phyloP scores from a whole-genome alignment of 306 rosid species.

The Malus asiatica region DNA sequence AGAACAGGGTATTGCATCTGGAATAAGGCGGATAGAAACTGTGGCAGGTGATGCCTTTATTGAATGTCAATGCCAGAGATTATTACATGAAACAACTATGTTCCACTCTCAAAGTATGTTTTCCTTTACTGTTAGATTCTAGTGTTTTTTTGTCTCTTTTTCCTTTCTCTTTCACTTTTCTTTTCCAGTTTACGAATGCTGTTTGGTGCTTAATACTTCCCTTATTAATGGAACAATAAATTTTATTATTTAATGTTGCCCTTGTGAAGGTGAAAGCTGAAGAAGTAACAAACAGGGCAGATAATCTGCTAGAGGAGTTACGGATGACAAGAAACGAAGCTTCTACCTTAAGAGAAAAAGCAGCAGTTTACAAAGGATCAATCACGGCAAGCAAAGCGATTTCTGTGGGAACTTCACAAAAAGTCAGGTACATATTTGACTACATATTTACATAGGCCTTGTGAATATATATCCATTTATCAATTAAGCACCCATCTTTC shows the following conservation, averaged over 20 bases:
- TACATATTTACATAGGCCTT: neutral
- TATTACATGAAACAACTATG: slow-evolving; percentile 68
- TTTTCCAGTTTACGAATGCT: neutral
- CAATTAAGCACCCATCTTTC: neutral
- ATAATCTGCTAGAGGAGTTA: slow-evolving; percentile 71
- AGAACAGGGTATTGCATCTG: slow-evolving; percentile 96
- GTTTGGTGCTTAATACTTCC: neutral
- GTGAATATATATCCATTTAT: neutral
- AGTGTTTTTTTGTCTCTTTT: neutral
- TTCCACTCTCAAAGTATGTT: slow-evolving; percentile 77
- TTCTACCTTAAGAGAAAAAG: slow-evolving; percentile 63
- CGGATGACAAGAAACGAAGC: slow-evolving; percentile 62
- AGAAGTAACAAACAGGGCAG: slow-evolving; percentile 73
- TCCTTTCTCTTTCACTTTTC: neutral
- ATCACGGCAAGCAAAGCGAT: slow-evolving; percentile 50
- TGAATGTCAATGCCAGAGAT: slow-evolving; percentile 73
- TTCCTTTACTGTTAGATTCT: neutral
- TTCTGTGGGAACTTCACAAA: slow-evolving; percentile 55
- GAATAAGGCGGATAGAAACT: slow-evolving; percentile 90
- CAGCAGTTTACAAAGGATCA: slow-evolving; percentile 79
- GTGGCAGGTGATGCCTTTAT: slow-evolving; percentile 94
- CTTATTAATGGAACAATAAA: slow-evolving; percentile 1
- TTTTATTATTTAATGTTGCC: slow-evolving; percentile 5
- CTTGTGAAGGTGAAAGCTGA: slow-evolving; percentile 81
- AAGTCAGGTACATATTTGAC: slow-evolving; percentile 51